A percentile compares a stretch with the other conserved stretches of the same genome.
Conservation (phyloP, 2,329 filamentous ascomycete genomes). For the Simplicillium aogashimaense region DNA sequence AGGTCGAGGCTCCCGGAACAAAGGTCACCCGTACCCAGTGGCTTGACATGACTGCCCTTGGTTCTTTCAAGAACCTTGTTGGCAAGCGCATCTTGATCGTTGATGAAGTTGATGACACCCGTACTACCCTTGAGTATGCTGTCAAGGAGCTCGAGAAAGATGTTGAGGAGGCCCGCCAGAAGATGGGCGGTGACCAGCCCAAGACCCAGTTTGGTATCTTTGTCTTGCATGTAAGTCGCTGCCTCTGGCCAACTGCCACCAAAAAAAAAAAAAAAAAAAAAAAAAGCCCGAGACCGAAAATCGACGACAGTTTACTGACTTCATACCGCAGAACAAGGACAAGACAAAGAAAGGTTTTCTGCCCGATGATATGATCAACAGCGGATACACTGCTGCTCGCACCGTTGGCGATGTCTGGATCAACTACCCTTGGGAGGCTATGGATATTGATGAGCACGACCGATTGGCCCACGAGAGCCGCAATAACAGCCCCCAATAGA, state of each 20-base stretch:
- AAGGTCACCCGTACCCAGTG: constrained; percentile 98
- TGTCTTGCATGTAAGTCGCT: constrained; percentile 69
- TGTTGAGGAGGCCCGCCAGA: constrained; percentile 68
- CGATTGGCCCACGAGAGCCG: constrained; percentile 41
- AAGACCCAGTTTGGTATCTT: constrained; percentile 91
- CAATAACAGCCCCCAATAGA: constrained; percentile 16
- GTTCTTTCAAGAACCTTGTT: constrained; percentile 78
- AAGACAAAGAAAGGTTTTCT: constrained; percentile 88
- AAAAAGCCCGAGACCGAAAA: too few species aligned
- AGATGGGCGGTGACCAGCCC: constrained; percentile 51
- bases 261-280: too few species aligned
- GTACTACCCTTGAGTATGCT: constrained; percentile 89
- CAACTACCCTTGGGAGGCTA: constrained; percentile 97
- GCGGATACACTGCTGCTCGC: constrained; percentile 73
- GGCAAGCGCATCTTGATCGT: constrained; percentile 89
- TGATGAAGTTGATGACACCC: constrained; percentile 91
- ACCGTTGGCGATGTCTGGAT: constrained; percentile 97
- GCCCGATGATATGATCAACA: constrained; percentile 66
- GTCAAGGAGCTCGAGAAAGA: constrained; percentile 93
- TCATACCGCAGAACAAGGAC: constrained; percentile 69
- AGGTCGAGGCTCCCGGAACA: constrained; percentile 68
- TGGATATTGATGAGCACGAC: constrained; percentile 89
- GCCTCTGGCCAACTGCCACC: too few species aligned
- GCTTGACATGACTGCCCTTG: constrained; percentile 78
- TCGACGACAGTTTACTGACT: constrained; percentile 2